phyloP scores from a whole-genome alignment of 2,329 filamentous ascomycete species.

The Arthrobotrys musiformis region DNA sequence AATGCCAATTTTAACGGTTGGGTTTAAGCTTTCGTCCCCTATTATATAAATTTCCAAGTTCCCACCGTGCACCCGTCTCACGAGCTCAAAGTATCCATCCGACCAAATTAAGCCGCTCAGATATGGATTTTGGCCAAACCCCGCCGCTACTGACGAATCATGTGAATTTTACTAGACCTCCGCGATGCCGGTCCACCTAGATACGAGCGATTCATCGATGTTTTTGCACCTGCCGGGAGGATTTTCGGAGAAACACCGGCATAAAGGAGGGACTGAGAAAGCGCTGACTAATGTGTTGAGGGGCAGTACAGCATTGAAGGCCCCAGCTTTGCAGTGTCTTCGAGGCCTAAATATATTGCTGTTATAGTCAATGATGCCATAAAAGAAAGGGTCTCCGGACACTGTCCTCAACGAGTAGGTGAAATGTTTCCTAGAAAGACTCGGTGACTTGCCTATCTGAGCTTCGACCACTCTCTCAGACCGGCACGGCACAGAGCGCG shows the following conservation, averaged over 20 bases:
- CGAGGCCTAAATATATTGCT: not conserved
- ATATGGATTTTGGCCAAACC: not conserved
- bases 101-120: not conserved
- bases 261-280: not conserved
- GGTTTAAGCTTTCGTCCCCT: not conserved
- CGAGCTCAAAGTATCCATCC: not conserved
- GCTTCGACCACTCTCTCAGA: not conserved
- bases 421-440: not conserved
- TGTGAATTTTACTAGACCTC: constrained; percentile 10
- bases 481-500: not conserved
- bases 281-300: constrained; percentile 11
- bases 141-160: not conserved
- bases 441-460: constrained; percentile 16
- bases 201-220: not conserved
- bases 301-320: not conserved
- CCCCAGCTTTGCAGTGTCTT: not conserved
- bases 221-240: not conserved
- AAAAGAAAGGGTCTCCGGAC: not conserved
- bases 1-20: not conserved
- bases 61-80: too few relatives aligned
- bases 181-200: constrained; percentile 33
- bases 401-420: not conserved
- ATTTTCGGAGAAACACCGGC: constrained; percentile 36
- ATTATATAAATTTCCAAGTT: not conserved
- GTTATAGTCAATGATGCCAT: not conserved